Evolutionary conservation across 208 protist genomes (phyloP).

Genomic region (Balamuthia mandrillaris): DNA sequence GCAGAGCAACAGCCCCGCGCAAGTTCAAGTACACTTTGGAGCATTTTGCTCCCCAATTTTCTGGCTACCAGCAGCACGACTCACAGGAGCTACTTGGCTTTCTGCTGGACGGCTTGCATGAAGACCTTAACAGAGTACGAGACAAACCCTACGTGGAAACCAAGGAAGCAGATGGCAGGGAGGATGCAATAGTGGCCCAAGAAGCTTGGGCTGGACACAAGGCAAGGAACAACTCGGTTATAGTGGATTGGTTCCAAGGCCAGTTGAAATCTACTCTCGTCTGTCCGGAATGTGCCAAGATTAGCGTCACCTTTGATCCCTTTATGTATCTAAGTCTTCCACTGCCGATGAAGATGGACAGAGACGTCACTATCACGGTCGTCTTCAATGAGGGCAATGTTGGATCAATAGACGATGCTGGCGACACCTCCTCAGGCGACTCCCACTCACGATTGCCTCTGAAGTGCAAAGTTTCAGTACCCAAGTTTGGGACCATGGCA

Average conservation of each 20-base stretch:
- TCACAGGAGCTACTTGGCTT: slow-evolving; percentile 59
- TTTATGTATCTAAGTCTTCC: slow-evolving; percentile 52
- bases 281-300: slow-evolving; percentile 50
- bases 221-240: slow-evolving; percentile 78
- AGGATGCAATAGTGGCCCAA: slow-evolving; percentile 74
- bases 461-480: background rate
- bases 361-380: background rate
- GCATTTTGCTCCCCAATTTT: slow-evolving; percentile 53
- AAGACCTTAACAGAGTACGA: slow-evolving; percentile 52
- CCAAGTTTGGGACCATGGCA: background rate
- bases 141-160: slow-evolving; percentile 71
- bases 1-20: slow-evolving; percentile 74
- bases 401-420: background rate
- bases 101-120: slow-evolving; percentile 57
- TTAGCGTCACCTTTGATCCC: slow-evolving; percentile 62
- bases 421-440: background rate
- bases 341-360: slow-evolving; percentile 9
- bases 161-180: slow-evolving; percentile 67
- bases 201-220: slow-evolving; percentile 78
- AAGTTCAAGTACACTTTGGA: slow-evolving; percentile 78
- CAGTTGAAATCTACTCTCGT: slow-evolving; percentile 60
- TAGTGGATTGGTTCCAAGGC: slow-evolving; percentile 72
- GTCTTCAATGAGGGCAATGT: slow-evolving; percentile 13
- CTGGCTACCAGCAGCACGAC: slow-evolving; percentile 60
- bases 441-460: background rate